Base-by-base conservation (phyloP, 1,139 yeast genomes). In the Pneumocystis oryctolagi region DNA sequence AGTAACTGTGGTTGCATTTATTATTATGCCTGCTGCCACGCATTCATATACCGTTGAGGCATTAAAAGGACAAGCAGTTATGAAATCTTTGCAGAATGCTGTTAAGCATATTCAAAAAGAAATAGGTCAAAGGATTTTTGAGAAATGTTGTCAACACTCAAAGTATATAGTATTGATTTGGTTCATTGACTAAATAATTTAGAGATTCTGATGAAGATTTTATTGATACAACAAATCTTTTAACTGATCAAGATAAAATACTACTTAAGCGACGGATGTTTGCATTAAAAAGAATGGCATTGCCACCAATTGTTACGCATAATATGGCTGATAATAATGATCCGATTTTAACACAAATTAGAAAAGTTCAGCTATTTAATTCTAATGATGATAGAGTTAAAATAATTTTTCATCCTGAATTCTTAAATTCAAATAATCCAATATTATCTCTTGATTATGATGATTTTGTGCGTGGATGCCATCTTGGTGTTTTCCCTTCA, bases 241-340 rank as follows among this genome's bases (percentile, higher is more conserved):
- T 92, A 69, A 87, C 86, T 68, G 87, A 95, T 4, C 84, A 95
- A 18, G 98, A 92, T 74, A 80, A 94, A 69, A 96, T 92, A 60
- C 79, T 88, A 67, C 80, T 92, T 72, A 92, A 92, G 75, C 84
- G 97, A 74, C 84, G 97, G 74, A 94, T 90, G 67, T 86, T 87
- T 75, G 97, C 97, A 2, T 81, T 92, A 71, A 89, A 89, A 76
- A 82, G 97, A 71, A 89, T 84, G 62, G 79, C 88, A 3, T 78
- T 89, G 70, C 98, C 98, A 40, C 96, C 97, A 47, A 88, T 92
- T 71, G 97, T 90, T 58, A 92, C 98, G n/a, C 98, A 92, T 75
- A 92, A 92, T 75, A 90, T 92, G 96, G 81, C 82, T 62, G 96
- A 92, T 71, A 97, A 92, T 73, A 84, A 79, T 64, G 98, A 92